Base-by-base conservation (phyloP, 768 basidiomycete species). In the Sutorius australiensis region DNA sequence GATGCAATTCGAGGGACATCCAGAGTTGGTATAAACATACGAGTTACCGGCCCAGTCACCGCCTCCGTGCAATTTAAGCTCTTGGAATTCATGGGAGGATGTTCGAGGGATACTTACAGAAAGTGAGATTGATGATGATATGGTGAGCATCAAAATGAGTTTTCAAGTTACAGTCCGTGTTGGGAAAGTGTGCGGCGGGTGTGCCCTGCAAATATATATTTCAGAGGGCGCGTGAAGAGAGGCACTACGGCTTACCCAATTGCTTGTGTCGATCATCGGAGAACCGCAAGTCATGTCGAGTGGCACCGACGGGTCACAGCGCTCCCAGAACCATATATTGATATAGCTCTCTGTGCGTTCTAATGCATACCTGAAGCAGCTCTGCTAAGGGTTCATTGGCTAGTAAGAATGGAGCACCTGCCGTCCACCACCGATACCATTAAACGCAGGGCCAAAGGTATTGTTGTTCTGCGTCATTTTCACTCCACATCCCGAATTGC, bases 291-390 rank as follows among this genome's bases (percentile, higher is more conserved):
- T 65, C 49, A 66, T 67, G 44, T 75, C 74, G 8, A 50, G 27
- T 3, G 76, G 76, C 11, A 67, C 71, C 17, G 55, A 59, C 4
- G 55, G 0, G 37, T 67, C 64, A 28, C 61, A 50, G 14, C 74
- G 62, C 40, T 69, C 68, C 74, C 77, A 77, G 61, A 73, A 76
- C 67, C 72, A 77, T 37, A 76, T 51, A 33, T 67, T 69, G 9
- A 78, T 72, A 46, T 68, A 69, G 17, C 46, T 30, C 16, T 59
- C n/a, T 6, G 70, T 72, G 39, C 72, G 68, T 42, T 72, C 69
- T 24, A 73, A 57, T 11, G 74, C 77, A 54, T 74, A 78, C 72
- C 73, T 66, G 19, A n/a, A 32, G 2, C 9, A 5, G 6, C 4
- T 19, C 24, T 24, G 24, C 24, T 24, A 24, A 24, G 2, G 4